These are phyloP conservation scores for Alternaria gansuensis DNA, from an alignment of 2,329 filamentous ascomycete species.

Conservation along the genomic window DNA sequence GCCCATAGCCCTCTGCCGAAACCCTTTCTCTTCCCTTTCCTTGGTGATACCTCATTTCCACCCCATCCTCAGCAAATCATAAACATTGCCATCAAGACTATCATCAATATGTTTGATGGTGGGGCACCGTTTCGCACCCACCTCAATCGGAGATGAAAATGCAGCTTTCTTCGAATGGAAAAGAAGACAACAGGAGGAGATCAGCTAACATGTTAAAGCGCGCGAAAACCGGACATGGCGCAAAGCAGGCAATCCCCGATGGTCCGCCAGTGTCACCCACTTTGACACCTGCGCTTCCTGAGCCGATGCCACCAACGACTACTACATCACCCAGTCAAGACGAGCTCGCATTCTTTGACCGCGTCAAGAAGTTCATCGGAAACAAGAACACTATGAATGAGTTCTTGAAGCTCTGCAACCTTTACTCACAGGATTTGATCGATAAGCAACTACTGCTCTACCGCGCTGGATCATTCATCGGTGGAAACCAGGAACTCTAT, in stretches of 20 bases:
- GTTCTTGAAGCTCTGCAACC: constrained; percentile 95
- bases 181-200: neutral
- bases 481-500: constrained; percentile 87
- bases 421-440: constrained; percentile 93
- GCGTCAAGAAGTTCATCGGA: constrained; percentile 93
- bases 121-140: neutral
- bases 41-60: neutral
- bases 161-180: neutral
- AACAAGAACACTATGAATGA: constrained; percentile 94
- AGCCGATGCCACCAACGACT: constrained; percentile 80
- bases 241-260: constrained; percentile 68
- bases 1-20: constrained; percentile 2
- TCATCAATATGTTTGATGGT: neutral
- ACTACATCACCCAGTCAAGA: constrained; percentile 79
- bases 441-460: constrained; percentile 83
- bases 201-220: constrained; percentile 59
- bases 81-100: neutral
- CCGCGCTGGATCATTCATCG: constrained; percentile 85
- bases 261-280: constrained; percentile 78
- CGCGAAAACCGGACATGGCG: constrained; percentile 71
- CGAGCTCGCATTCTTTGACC: constrained; percentile 92
- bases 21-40: constrained; percentile 2
- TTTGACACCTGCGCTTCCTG: constrained; percentile 85
- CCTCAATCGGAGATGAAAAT: constrained; percentile 1
- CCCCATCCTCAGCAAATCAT: constrained; percentile 1